Evolutionary conservation across 2,329 filamentous ascomycete genomes (phyloP).

Genomic region (Cytospora mali): DNA sequence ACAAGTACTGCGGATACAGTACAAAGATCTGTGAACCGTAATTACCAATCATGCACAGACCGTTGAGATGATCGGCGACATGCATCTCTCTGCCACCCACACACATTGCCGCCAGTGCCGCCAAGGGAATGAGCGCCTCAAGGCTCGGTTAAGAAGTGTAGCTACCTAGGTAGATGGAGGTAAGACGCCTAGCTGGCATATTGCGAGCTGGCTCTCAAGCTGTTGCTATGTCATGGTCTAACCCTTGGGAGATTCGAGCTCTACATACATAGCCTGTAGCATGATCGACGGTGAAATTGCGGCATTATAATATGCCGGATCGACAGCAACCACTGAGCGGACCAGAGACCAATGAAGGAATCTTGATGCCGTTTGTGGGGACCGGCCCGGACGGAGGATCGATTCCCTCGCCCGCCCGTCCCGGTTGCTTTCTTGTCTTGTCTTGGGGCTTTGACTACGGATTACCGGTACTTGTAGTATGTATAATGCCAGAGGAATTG

Average conservation of each 20-base stretch:
- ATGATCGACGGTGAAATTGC: neutral
- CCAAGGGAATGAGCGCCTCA: neutral
- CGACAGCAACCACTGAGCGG: neutral
- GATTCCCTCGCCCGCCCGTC: neutral
- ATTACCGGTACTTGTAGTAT: too few relatives aligned
- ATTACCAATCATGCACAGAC: neutral
- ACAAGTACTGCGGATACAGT: neutral
- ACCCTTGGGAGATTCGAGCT: too few relatives aligned
- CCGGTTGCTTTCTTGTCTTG: neutral
- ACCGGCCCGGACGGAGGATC: neutral
- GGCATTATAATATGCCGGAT: neutral
- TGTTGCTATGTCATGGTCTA: too few relatives aligned
- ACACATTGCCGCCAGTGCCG: neutral
- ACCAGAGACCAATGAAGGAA: neutral
- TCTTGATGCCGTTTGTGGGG: neutral
- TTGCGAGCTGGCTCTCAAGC: too few relatives aligned
- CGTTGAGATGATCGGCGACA: constrained; percentile 1
- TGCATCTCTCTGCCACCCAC: neutral
- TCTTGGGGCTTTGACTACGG: too few relatives aligned
- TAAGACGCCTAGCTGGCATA: too few relatives aligned
- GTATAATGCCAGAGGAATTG: too few relatives aligned
- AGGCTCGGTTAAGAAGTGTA: neutral
- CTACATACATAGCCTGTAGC: too few relatives aligned
- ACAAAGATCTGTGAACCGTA: neutral
- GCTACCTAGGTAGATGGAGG: too few relatives aligned